phyloP scores from a whole-genome alignment of 257 asterid species.

The Salvia miltiorrhiza region DNA sequence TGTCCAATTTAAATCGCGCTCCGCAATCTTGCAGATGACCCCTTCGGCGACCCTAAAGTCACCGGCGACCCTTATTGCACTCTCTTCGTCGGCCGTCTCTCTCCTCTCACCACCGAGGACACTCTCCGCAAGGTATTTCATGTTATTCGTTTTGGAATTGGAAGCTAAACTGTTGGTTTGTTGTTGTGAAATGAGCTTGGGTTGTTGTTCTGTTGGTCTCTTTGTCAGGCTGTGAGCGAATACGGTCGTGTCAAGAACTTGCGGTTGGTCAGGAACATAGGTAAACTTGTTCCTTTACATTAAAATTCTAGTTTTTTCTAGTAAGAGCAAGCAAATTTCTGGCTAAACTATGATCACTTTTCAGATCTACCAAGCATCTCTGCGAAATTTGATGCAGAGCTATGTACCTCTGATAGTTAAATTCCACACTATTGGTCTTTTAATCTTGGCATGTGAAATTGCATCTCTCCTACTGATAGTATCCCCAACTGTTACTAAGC shows the following conservation, averaged over 20 bases:
- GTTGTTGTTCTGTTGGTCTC: constrained; percentile 6
- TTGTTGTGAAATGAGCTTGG: background rate
- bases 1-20: background rate
- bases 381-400: background rate
- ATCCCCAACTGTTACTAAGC: background rate
- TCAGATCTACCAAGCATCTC: background rate
- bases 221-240: constrained; percentile 68
- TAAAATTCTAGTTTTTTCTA: background rate
- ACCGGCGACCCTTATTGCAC: constrained; percentile 87
- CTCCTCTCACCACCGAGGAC: constrained; percentile 77
- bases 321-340: background rate
- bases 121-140: constrained; percentile 57
- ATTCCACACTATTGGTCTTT: background rate
- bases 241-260: constrained; percentile 80
- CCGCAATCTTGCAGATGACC: constrained; percentile 75
- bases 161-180: background rate
- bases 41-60: constrained; percentile 84
- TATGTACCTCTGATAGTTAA: background rate
- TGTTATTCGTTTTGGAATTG: constrained; percentile 1
- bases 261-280: constrained; percentile 87
- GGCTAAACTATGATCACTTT: background rate
- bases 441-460: background rate
- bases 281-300: constrained; percentile 28
- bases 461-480: background rate
- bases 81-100: constrained; percentile 78